A percentile compares a stretch with the other conserved stretches of the same genome.
Evolutionary conservation across 1,284 basidiomycete species (phyloP).

Genomic region (Omphalotus olearius): DNA sequence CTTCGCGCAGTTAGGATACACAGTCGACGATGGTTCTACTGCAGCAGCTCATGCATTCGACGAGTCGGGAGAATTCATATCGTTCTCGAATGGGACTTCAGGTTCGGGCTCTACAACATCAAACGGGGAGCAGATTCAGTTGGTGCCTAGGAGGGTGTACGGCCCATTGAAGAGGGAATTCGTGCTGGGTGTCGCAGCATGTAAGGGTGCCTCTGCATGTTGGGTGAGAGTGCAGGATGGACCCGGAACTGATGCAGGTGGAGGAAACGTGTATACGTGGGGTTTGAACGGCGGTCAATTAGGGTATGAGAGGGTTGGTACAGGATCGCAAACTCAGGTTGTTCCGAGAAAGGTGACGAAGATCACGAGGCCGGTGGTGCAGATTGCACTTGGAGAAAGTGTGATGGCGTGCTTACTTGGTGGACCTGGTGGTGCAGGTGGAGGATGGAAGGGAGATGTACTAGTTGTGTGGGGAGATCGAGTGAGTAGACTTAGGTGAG

Average conservation of each 20-base stretch:
- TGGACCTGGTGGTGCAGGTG: constrained; percentile 46
- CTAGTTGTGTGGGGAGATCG: constrained; percentile 41
- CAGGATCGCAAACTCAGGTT: constrained; percentile 6
- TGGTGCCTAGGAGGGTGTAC: constrained; percentile 20
- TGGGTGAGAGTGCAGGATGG: constrained; percentile 56
- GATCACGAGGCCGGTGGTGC: constrained; percentile 65
- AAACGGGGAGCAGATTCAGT: constrained; percentile 15
- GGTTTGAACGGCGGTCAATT: constrained; percentile 94
- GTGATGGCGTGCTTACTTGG: constrained; percentile 2
- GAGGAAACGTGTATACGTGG: constrained; percentile 84
- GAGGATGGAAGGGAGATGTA: constrained; percentile 59
- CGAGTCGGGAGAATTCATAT: constrained; percentile 60
- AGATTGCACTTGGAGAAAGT: constrained; percentile 69
- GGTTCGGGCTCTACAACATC: neutral
- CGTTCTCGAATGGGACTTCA: neutral
- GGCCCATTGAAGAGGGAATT: constrained; percentile 79
- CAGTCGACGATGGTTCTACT: constrained; percentile 55
- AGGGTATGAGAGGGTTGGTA: constrained; percentile 40
- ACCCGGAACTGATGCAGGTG: constrained; percentile 21
- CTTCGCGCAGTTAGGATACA: constrained; percentile 87
- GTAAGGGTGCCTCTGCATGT: constrained; percentile 84
- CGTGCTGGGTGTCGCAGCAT: constrained; percentile 84
- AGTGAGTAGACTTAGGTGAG: constrained; percentile 67
- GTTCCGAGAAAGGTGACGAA: constrained; percentile 83
- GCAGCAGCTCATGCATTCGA: constrained; percentile 68